Percentiles rank a stretch among this genome's conserved stretches.
phyloP scores from a whole-genome alignment of 163 green algal species.

The Scenedesmus sp. region DNA sequence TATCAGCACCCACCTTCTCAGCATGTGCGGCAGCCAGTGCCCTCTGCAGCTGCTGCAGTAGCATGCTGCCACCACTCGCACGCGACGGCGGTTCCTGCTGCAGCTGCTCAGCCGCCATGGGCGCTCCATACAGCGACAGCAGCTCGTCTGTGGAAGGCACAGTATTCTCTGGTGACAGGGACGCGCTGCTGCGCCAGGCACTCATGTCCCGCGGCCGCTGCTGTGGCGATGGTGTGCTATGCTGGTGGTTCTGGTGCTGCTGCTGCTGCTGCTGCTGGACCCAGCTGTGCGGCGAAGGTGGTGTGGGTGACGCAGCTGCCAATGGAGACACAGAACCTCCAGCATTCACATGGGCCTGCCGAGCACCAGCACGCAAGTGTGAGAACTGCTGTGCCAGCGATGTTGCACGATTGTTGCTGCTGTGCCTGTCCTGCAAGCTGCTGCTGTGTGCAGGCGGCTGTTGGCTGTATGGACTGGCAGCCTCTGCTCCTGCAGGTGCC shows the following conservation, averaged over 20 bases:
- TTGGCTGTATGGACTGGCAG: background rate
- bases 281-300: background rate
- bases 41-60: constrained; percentile 23
- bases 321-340: background rate
- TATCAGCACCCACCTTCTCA: constrained; percentile 36
- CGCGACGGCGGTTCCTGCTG: background rate
- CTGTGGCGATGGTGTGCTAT: background rate
- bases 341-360: background rate
- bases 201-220: background rate
- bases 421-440: constrained; percentile 15
- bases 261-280: constrained; percentile 6
- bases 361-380: background rate
- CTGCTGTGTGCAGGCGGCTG: background rate
- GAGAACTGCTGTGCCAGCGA: background rate
- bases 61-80: background rate
- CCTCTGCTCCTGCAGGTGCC: constrained; percentile 1
- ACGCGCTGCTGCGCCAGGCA: background rate
- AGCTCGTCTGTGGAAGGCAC: constrained; percentile 36
- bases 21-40: constrained; percentile 50
- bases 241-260: background rate
- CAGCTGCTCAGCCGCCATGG: background rate
- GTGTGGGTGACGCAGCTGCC: background rate
- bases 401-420: background rate
- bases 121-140: constrained; percentile 28
- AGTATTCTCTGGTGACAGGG: background rate